Evolutionary conservation across 192 early-diverging fungal species (phyloP).

Genomic region (Backusella liffmaniae): DNA sequence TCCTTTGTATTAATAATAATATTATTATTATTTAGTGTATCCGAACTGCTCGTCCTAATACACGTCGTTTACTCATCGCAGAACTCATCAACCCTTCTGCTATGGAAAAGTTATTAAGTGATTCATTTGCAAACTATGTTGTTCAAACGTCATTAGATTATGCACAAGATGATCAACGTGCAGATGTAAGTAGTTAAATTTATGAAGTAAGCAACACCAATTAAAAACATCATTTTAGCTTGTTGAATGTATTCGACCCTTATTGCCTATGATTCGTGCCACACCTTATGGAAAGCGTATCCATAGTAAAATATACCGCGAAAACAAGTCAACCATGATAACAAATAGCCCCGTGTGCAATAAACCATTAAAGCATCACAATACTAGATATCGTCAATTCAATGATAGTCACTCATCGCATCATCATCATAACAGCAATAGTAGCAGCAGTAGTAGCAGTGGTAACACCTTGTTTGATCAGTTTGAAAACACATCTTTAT

Average conservation of each 20-base stretch:
- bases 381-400: not conserved
- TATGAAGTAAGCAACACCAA: not conserved
- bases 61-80: conserved; percentile 69
- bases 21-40: conserved; percentile 59
- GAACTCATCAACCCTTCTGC: conserved; percentile 70
- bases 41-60: conserved; percentile 67
- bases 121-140: conserved; percentile 92
- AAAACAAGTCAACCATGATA: not conserved
- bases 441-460: not conserved
- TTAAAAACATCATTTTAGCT: conserved; percentile 38
- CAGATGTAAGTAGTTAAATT: conserved; percentile 37
- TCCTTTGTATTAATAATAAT: not conserved
- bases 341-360: not conserved
- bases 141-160: conserved; percentile 87
- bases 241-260: conserved; percentile 76
- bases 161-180: conserved; percentile 69
- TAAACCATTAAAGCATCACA: not conserved
- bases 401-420: not conserved
- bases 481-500: not conserved
- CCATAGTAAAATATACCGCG: conserved; percentile 62
- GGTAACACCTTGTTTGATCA: not conserved
- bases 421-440: not conserved
- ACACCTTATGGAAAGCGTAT: conserved; percentile 91
- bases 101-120: conserved; percentile 76
- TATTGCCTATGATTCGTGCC: conserved; percentile 78